Conservation (phyloP, 1,284 basidiomycete species). For the Fomitopsis schrenkii region DNA sequence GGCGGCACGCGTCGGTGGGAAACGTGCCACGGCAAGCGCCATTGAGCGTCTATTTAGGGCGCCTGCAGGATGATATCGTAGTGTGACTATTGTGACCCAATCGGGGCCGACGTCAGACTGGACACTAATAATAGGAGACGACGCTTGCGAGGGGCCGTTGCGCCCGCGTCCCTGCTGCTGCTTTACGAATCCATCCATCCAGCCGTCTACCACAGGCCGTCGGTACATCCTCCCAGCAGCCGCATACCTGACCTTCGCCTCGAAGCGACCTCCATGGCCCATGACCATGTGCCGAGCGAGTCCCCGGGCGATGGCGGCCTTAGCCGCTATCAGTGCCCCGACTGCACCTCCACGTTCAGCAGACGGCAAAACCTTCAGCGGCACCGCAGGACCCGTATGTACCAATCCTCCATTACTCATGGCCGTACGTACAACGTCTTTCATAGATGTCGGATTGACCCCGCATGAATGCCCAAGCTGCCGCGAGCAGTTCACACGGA, state of each 20-base stretch:
- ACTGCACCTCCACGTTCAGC: neutral
- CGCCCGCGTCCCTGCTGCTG: too few species aligned
- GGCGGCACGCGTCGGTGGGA: too few species aligned
- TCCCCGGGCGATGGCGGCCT: neutral
- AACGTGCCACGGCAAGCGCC: too few species aligned
- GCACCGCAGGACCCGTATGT: neutral
- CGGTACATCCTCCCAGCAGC: neutral
- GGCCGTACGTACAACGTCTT: neutral
- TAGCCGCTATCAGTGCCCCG: constrained; percentile 1
- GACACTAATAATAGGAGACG: neutral
- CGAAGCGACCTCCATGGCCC: neutral
- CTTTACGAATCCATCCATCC: neutral
- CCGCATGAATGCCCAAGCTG: neutral
- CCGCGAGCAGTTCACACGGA: constrained; percentile 2
- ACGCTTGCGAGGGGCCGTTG: neutral
- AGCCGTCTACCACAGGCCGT: neutral
- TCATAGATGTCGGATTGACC: neutral
- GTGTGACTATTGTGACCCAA: neutral
- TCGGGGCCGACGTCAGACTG: neutral
- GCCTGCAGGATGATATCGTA: too few species aligned
- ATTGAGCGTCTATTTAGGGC: too few species aligned
- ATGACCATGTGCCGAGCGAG: neutral
- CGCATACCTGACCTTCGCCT: neutral
- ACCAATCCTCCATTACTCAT: neutral
- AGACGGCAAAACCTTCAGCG: constrained; percentile 1